These are phyloP conservation scores for Stagonosporopsis cucurbitacearum DNA, from an alignment of 2,329 filamentous ascomycete genomes.

Conservation along the genomic window DNA sequence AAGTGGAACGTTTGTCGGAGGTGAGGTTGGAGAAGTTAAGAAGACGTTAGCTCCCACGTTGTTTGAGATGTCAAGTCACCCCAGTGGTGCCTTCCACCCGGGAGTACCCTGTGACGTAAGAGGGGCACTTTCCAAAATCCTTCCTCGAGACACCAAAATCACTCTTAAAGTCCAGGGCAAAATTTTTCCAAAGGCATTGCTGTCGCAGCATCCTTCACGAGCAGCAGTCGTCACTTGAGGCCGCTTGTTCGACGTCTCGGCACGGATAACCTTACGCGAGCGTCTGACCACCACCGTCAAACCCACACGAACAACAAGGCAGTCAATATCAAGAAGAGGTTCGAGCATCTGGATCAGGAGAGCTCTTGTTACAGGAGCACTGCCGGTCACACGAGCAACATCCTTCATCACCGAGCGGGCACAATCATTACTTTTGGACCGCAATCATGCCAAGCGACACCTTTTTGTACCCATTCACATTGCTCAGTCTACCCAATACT, in stretches of 20 bases:
- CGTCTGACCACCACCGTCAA: neutral
- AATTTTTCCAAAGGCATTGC: neutral
- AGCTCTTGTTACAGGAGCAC: neutral
- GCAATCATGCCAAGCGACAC: constrained; percentile 1
- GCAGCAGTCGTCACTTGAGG: neutral
- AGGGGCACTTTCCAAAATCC: neutral
- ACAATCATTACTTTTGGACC: neutral
- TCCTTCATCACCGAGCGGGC: neutral
- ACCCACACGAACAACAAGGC: neutral
- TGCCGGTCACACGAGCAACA: neutral
- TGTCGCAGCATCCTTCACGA: neutral
- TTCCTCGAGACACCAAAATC: neutral
- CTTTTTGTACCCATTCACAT: neutral
- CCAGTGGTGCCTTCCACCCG: constrained; percentile 13
- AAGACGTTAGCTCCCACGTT: constrained; percentile 3
- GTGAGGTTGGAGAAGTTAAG: constrained; percentile 4
- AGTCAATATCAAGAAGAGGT: neutral
- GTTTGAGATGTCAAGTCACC: constrained; percentile 6
- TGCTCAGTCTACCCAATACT: neutral
- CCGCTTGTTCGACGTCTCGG: neutral
- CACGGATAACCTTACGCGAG: neutral
- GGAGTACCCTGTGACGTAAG: constrained; percentile 7
- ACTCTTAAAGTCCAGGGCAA: neutral
- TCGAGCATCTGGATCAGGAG: neutral
- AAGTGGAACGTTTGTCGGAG: constrained; percentile 8